Base-by-base conservation (phyloP, 495 filamentous ascomycete genomes). In the Amorphotheca resinae region DNA sequence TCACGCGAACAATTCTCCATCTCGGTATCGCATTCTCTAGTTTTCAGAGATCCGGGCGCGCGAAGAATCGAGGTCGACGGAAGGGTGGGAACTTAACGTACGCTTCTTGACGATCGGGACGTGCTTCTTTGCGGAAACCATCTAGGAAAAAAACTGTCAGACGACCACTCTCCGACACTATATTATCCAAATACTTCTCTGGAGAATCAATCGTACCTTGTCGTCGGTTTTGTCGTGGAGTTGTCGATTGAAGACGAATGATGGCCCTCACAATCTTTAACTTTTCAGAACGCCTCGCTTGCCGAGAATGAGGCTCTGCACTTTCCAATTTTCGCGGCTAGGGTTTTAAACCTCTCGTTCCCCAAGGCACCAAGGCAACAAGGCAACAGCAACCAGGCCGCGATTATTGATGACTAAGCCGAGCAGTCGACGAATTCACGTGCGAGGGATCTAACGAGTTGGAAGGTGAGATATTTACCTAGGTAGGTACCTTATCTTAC, bases 51-150 rank as follows among this genome's bases (percentile, higher is more conserved):
- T 21, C 31, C 25, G 41, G 42, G 26, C 44, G 41, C 45, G 26
- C 44, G 21, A 32, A 34, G 35, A 28, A 39, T 40, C 30, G 35
- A 32, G 20, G 30, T 25, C 26, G 22, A 28, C 33, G 18, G 39
- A 36, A 17, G 12, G 40, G 30, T 40, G 38, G 36, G 43, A 17
- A 41, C 55, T 48, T 41, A 56, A 83, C 83, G 65, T 87, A 89
- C 84, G 84, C 84, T 98, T 98, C 82, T 98, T 98, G 57, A 98
- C 82, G 75, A 98, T 96, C 61, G 87, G 84, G 63, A 98, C 76
- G 72, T 95, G 89, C 73, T 91, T 89, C 83, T 93, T 95, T 66
- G 89, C 86, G 75, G 87, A 74, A 72, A 84, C 85, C 91, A 98
- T 96, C 87, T 96, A 55, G 50, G n/a, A n/a, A n/a, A 31, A 33